phyloP scores from a whole-genome alignment of 192 early-diverging fungal species.

The Chytriomyces hyalinus region DNA sequence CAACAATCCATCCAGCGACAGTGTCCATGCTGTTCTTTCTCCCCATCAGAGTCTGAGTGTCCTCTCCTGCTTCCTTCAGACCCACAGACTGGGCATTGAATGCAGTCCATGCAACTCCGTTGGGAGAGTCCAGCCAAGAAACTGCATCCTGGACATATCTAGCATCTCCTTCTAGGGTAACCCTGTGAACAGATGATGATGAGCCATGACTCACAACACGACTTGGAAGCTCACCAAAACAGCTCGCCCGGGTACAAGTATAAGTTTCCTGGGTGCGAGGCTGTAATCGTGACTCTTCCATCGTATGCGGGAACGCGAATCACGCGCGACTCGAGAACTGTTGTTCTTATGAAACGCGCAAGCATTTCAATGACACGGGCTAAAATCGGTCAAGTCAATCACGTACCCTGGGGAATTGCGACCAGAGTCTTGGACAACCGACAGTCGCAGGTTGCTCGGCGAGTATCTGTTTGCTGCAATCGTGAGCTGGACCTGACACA shows the following conservation, averaged over 20 bases:
- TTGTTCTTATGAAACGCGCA: background rate
- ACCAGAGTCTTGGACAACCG: no score
- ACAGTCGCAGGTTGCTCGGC: no score
- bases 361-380: background rate
- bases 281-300: slow-evolving; percentile 31
- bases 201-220: background rate
- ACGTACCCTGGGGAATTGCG: no score
- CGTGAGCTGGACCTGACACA: no score
- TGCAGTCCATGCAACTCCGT: slow-evolving; percentile 32
- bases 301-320: slow-evolving; percentile 18
- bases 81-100: slow-evolving; percentile 9
- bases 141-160: slow-evolving; percentile 12
- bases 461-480: no score
- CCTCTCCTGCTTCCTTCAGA: background rate
- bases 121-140: slow-evolving; percentile 30
- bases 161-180: slow-evolving; percentile 14
- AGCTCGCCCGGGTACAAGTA: slow-evolving; percentile 33
- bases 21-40: background rate
- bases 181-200: background rate
- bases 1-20: slow-evolving; percentile 27
- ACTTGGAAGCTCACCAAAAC: slow-evolving; percentile 13
- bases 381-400: background rate
- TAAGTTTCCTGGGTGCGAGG: slow-evolving; percentile 3
- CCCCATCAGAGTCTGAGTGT: background rate
- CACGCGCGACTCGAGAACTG: slow-evolving; percentile 20